Evolutionary conservation across 2,329 filamentous ascomycete genomes (phyloP), one percentile per base, ranked within the genome.

Genomic region (Fusarium floridanum): DNA sequence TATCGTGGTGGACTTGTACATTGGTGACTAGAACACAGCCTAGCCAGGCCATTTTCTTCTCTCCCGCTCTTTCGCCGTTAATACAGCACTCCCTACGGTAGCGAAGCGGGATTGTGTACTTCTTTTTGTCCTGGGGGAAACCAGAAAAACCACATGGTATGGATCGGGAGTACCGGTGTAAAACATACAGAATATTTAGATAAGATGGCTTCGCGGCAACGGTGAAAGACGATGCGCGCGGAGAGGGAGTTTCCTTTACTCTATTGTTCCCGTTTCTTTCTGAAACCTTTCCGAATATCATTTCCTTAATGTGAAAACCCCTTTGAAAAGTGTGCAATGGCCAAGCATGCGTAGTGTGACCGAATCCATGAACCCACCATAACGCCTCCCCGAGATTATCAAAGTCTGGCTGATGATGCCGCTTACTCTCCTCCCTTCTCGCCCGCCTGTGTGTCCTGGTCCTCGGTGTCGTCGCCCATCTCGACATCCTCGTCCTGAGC

Each of bases 1-100:
- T 83, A 98, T 99, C 73, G 89, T 98, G 34, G 97, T 98, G 37
- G 97, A 98, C 83, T 82, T 98, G 75, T 97, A 97, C 80, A 95
- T 81, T 12, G 83, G 83, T 27, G 77, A 79, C 32, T 79, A 73
- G 79, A 80, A 22, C 39, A 67, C 6, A 78, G 69, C 61, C 11
- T 14, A 11, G 22, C 45, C 45, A 50, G 45, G 45, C 16, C 14
- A 27, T 27, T 50, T 27, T 50, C 16, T 27, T 50, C 22, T 50
- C 14, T 27, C 45, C 45, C 45, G 45, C 29, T 34, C 62, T 53
- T 41, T 20, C 59, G 32, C 29, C 37, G 50, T 61, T 68, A 27
- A 56, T 71, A 32, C 43, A 64, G 60, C 60, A 70, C 55, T 55
- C 36, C 48, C 65, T 53, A 32, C 29, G 29, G 29, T 32, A 32